These are phyloP conservation scores for Hawksworthiomyces lignivorus DNA, from an alignment of 2,329 filamentous ascomycete species.

Conservation along the genomic window DNA sequence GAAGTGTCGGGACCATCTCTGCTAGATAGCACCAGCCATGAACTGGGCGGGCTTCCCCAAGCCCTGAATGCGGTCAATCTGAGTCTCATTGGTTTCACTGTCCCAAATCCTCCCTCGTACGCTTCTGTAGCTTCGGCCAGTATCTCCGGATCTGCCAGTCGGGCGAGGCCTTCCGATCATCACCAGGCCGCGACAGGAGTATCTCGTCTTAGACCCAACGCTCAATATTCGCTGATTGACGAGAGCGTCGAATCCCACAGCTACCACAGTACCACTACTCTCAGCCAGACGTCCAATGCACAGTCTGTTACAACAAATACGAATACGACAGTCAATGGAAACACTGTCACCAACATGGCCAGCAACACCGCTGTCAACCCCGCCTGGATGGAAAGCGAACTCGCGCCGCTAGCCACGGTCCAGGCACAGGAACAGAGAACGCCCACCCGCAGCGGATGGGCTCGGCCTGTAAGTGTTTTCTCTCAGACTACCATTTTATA, in stretches of 20 bases:
- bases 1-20: slow-evolving; percentile 5
- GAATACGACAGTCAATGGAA: no score
- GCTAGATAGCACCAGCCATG: slow-evolving; percentile 7
- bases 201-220: no score
- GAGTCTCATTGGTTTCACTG: neutral
- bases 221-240: no score
- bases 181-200: no score
- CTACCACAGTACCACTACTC: neutral
- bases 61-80: slow-evolving; percentile 13
- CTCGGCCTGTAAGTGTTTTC: slow-evolving; percentile 16
- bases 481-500: no score
- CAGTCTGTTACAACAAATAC: no score
- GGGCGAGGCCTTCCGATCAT: no score
- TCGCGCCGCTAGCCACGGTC: neutral
- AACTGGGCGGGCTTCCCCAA: slow-evolving; percentile 8
- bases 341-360: neutral
- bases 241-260: neutral
- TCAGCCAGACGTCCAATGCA: neutral
- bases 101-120: neutral
- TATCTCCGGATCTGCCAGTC: no score
- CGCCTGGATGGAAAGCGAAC: slow-evolving; percentile 8
- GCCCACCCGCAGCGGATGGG: slow-evolving; percentile 10
- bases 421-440: neutral
- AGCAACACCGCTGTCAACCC: neutral
- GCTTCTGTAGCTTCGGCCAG: neutral